Base-by-base conservation (phyloP, 2,329 filamentous ascomycete genomes). In the Akanthomyces lecanii region DNA sequence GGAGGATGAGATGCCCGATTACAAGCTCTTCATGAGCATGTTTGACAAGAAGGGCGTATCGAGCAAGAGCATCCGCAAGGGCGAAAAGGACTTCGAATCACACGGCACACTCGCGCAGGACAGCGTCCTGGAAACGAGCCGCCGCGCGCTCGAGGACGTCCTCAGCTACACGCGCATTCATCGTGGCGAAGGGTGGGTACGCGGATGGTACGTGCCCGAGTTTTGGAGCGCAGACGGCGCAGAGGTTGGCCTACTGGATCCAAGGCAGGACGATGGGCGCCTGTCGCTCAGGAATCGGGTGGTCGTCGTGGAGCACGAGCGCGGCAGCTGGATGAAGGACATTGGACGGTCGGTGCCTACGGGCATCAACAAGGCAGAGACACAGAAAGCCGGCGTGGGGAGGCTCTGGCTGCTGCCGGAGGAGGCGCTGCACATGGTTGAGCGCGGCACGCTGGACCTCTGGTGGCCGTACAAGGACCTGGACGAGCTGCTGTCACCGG, bases 1-100 rank as follows among this genome's bases (percentile, higher is more conserved):
- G 60, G 89, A 89, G 47, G 93, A 97, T 69, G 90, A 93, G 73
- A 85, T 88, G 2, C 92, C 93, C 71, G 94, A 98, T 77, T 97
- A 94, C 75, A 88, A 90, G 67, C 88, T 93, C 66, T 87, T 88
- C 66, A 78, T 79, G 4, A 77, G 82, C 36, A 75, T 84, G 66
- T 80, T 82, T 66, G 73, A 78, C 65, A 83, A 84, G 70, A 77
- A 78, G 60, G 77, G 79, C 53, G 75, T 81, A 50, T 82, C 82
- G 10, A 75, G 80, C 57, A 85, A 86, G 69, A 83, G 93, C 12
- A 92, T 96, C 42, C 92, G 94, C 67, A 91, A 92, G 66, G 95
- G 95, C 65, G 92, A 96, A 74, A 99, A 99, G 76, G 95, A 99
- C 78, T 99, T 97, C 74, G 95, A 98, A 77, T 88, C 90, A 33